These are phyloP conservation scores for Eudorina sp. DNA, from an alignment of 139 green algal species.

Conservation along the genomic window DNA sequence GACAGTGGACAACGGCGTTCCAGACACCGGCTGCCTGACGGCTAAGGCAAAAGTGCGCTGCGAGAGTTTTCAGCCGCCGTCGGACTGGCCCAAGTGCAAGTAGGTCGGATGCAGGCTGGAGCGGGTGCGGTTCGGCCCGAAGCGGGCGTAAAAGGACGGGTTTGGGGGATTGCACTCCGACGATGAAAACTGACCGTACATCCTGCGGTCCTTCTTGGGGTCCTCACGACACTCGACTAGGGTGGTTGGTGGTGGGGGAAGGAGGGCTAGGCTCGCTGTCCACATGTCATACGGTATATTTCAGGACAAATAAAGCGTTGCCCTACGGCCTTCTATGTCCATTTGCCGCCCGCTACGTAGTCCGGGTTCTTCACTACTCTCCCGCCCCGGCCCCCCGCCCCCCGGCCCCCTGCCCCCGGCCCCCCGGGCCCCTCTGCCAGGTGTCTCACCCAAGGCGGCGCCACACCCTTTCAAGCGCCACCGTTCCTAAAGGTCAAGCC, in stretches of 20 bases:
- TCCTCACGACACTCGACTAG: too few relatives aligned
- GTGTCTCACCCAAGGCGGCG: background rate
- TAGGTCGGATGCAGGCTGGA: background rate
- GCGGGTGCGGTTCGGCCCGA: background rate
- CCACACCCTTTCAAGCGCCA: background rate
- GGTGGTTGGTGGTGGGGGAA: too few relatives aligned
- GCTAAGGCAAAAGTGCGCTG: background rate
- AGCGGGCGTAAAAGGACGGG: background rate
- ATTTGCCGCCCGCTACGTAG: too few relatives aligned
- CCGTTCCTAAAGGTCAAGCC: background rate
- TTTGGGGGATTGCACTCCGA: background rate
- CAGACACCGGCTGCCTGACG: background rate
- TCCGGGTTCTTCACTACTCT: too few relatives aligned
- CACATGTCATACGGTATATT: too few relatives aligned
- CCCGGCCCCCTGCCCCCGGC: background rate
- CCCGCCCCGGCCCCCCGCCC: too few relatives aligned
- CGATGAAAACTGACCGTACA: background rate
- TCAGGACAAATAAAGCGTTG: background rate
- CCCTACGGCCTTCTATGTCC: background rate
- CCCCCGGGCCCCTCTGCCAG: background rate
- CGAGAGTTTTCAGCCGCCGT: background rate
- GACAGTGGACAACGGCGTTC: background rate
- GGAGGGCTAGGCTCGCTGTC: too few relatives aligned
- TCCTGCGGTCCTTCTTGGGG: background rate
- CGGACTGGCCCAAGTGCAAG: conserved; percentile 27